A percentile compares a stretch with the other conserved stretches of the same genome.
Conservation (phyloP, 23 red algal genomes). For the Gracilaria domingensis region DNA sequence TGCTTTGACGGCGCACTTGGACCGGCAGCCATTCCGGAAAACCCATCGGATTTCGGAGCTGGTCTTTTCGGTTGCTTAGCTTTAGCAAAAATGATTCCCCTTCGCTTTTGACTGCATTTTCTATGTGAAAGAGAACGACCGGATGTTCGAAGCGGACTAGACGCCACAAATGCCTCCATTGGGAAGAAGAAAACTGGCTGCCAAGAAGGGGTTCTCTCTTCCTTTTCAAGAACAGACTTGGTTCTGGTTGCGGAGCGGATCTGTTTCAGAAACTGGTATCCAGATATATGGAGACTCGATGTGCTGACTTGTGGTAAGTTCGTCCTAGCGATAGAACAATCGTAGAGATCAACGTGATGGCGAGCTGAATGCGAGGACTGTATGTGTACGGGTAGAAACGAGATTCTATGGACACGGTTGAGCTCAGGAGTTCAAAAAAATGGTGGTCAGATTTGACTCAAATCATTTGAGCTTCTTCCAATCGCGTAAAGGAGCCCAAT, state of each 20-base stretch:
- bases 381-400: too few species aligned
- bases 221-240: background rate
- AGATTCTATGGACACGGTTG: background rate
- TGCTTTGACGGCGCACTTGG: constrained; percentile 25
- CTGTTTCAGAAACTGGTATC: too few species aligned
- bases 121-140: background rate
- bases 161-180: constrained; percentile 6
- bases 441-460: too few species aligned
- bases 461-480: too few species aligned
- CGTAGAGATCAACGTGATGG: too few species aligned
- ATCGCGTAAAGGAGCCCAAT: too few species aligned
- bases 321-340: too few species aligned
- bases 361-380: too few species aligned
- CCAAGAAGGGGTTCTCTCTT: background rate
- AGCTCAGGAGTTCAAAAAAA: background rate
- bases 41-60: constrained; percentile 30
- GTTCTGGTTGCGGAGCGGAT: too few species aligned
- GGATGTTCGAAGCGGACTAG: background rate
- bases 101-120: constrained; percentile 4
- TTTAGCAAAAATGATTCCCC: constrained; percentile 8
- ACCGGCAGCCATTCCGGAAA: constrained; percentile 65
- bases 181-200: background rate
- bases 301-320: too few species aligned
- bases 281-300: too few species aligned
- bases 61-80: constrained; percentile 3